Base-by-base conservation (phyloP, 192 early-diverging fungal species). In the Phycomyces blakesleeanus region DNA sequence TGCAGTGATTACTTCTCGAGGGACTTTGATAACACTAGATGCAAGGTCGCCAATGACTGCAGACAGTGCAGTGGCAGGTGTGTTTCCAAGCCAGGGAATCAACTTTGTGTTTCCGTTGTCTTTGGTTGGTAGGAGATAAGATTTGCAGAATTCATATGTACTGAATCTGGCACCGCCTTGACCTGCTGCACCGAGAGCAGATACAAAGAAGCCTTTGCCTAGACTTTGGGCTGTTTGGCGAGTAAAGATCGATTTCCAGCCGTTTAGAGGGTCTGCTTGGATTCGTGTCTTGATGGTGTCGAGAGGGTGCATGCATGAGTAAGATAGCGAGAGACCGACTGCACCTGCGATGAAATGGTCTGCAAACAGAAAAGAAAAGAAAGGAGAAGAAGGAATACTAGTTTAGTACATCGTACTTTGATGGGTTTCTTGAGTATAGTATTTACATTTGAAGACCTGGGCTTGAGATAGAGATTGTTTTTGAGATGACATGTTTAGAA, bases 241-340 rank as follows among this genome's bases (percentile, higher is more conserved):
- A 12, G 81, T 74, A 42, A 84, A 84, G 20, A 88, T 57, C 0
- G 77, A 73, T 49, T 65, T 71, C 57, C 76, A 71, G 20, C 64
- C 66, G 10, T 65, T 65, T 9, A 64, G 34, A 40, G 70, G 65
- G 18, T 79, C 73, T 11, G 87, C 84, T 62, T 91, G 89, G 77
- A 88, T 83, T 27, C 82, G 75, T 5, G 87, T 89, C 59, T 91
- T 91, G 47, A 89, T 63, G 14, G 86, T 89, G 67, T 91, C 89
- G 49, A 91, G 78, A 11, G 89, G 89, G 66, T 91, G 89, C 86
- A 89, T 89, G 9, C 78, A 69, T 22, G 89, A 84, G 73, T 87
- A 91, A 1, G 86, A 81, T 4, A 84, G 76, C 0, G 87, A 81
- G 10, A 91, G 81, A 15, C 82, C 84, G 6, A 76, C 68, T 12